These are phyloP conservation scores for Niebla homalea DNA, from an alignment of 495 filamentous ascomycete species.

Conservation along the genomic window DNA sequence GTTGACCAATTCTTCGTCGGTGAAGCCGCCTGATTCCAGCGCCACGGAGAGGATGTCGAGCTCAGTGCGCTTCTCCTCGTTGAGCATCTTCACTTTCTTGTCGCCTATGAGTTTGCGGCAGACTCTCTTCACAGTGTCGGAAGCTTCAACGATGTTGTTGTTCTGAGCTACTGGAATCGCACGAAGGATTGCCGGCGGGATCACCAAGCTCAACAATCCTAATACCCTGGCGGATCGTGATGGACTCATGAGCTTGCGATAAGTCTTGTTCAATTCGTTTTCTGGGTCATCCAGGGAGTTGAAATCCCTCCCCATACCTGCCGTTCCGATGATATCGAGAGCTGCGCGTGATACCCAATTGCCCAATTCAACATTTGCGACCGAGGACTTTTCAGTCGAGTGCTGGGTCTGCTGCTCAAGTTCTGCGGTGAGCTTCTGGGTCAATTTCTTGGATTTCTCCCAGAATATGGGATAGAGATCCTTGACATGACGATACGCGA, in stretches of 20 bases:
- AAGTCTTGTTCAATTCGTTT: constrained; percentile 53
- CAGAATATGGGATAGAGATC: constrained; percentile 78
- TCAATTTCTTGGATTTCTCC: constrained; percentile 46
- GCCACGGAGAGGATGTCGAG: constrained; percentile 77
- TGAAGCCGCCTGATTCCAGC: constrained; percentile 60
- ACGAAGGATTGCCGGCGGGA: constrained; percentile 22
- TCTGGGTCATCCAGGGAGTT: constrained; percentile 49
- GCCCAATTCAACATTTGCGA: constrained; percentile 41
- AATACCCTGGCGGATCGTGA: constrained; percentile 30
- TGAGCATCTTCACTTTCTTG: constrained; percentile 50
- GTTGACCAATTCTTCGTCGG: constrained; percentile 68
- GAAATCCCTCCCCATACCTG: constrained; percentile 74
- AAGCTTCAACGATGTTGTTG: constrained; percentile 39
- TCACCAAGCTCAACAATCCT: constrained; percentile 33
- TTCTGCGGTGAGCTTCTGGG: constrained; percentile 28
- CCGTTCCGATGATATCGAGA: constrained; percentile 76
- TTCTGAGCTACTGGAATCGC: constrained; percentile 56
- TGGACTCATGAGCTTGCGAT: constrained; percentile 42
- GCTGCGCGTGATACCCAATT: constrained; percentile 60
- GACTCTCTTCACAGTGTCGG: constrained; percentile 43
- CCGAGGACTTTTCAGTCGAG: background rate
- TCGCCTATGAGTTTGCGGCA: constrained; percentile 53
- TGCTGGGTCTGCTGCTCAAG: constrained; percentile 13
- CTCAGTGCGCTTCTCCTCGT: constrained; percentile 32
- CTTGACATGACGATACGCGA: constrained; percentile 74